Evolutionary conservation across 1,284 basidiomycete genomes (phyloP).

Genomic region (Sporisorium scitamineum): DNA sequence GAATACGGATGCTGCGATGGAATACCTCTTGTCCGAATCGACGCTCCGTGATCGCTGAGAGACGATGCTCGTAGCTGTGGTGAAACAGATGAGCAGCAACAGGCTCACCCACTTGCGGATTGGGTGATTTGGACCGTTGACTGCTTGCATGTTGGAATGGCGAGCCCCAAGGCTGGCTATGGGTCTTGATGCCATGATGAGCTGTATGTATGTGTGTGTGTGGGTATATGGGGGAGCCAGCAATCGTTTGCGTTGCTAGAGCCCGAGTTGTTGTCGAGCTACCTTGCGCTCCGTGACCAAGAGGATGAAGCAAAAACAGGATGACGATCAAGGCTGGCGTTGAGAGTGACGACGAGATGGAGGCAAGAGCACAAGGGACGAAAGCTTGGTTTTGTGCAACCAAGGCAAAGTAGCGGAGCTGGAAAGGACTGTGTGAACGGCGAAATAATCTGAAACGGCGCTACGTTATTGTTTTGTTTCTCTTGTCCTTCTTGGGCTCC

Average conservation of each 20-base stretch:
- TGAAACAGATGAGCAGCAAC: slow-evolving; percentile 33
- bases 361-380: background rate
- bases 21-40: slow-evolving; percentile 10
- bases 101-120: slow-evolving; percentile 35
- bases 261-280: background rate
- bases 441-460: too few species aligned
- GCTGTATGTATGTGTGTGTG: background rate
- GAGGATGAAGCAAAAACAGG: background rate
- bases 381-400: background rate
- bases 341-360: background rate
- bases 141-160: background rate
- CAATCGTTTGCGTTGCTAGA: background rate
- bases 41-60: slow-evolving; percentile 32
- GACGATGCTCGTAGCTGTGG: slow-evolving; percentile 37
- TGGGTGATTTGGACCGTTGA: background rate
- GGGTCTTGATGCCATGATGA: background rate
- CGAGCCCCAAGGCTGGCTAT: background rate
- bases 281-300: background rate
- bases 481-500: too few species aligned
- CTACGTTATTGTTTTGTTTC: too few species aligned
- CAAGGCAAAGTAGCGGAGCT: background rate
- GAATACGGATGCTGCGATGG: slow-evolving; percentile 36
- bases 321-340: background rate
- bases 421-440: background rate
- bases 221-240: background rate